phyloP scores from a whole-genome alignment of 305 asterid genomes.

The Fraxinus sp. region DNA sequence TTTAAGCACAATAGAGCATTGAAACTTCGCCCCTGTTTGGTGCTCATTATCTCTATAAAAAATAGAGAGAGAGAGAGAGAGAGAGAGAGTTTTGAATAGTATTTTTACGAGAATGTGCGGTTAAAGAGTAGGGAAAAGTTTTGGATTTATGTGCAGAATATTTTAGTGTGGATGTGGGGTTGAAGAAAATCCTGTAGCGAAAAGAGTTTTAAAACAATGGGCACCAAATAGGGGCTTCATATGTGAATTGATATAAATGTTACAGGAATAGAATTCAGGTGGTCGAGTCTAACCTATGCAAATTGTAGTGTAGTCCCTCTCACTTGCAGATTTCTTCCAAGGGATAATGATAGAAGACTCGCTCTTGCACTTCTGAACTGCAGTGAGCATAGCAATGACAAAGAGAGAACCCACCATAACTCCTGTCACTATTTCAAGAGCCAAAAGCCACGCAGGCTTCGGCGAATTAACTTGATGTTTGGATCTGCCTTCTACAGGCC shows the following conservation, averaged over 20 bases:
- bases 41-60: neutral
- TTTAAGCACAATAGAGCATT: neutral
- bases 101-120: neutral
- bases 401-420: constrained; percentile 66
- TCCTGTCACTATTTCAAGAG: constrained; percentile 79
- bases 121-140: neutral
- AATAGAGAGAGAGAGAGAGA: too few species aligned
- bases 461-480: constrained; percentile 47
- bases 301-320: constrained; percentile 59
- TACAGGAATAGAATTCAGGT: neutral
- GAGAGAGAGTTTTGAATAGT: too few species aligned
- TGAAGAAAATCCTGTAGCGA: neutral
- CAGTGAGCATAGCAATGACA: constrained; percentile 56
- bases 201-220: neutral
- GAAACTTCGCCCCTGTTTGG: neutral
- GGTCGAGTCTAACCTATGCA: constrained; percentile 55
- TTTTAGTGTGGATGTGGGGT: neutral
- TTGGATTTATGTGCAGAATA: neutral
- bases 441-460: constrained; percentile 84
- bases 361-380: constrained; percentile 61
- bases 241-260: constrained; percentile 3
- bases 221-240: neutral
- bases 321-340: constrained; percentile 84
- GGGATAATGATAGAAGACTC: constrained; percentile 63
- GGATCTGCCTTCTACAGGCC: constrained; percentile 41